Evolutionary conservation across 176 grass and related monocot genomes (phyloP), one percentile per base, ranked within the genome.

Genomic region (Oryza glaberrima): DNA sequence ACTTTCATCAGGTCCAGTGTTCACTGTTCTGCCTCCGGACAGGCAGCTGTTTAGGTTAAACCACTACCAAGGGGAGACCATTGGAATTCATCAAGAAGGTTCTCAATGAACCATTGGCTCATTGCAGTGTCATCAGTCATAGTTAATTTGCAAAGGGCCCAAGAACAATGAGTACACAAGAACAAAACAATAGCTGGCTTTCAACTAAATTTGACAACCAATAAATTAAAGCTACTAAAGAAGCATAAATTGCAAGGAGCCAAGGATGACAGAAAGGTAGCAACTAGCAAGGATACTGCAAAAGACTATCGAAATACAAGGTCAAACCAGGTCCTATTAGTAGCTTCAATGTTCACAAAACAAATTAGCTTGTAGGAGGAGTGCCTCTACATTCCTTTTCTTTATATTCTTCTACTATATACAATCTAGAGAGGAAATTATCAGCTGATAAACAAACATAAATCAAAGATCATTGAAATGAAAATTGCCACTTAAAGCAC

Each of bases 391-490:
- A 54, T 11, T 32, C 17, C 3, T 78, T 67, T 48, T 88, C 23
- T 46, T n/a, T 36, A 10, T 16, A 46, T 68, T 74, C 7, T 26
- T 82, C 38, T 5, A 54, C 22, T n/a, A 7, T 1, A 56, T 79
- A 69, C 4, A 3, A 68, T 44, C 79, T 70, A 60, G 43, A 65
- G 22, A 65, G 11, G 9, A 22, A 72, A 72, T 85, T 43, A 4
- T 1, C 23, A 72, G 20, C 20, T 20, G 35, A 58, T 20, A 77
- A 60, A 82, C 36, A 90, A 35, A 36, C 6, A 3, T 49, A 28
- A 19, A 56, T 73, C 44, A 90, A 77, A 36, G 11, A 71, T 72
- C 7, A 60, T 44, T 44, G 41, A 84, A 51, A 73, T 11, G 56
- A 23, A 52, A 70, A 45, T 75, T 19, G 1, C 22, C n/a, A 65